Evolutionary conservation across 192 early-diverging fungal species (phyloP), one percentile per base, ranked within the genome.

Genomic region (Coemansia erecta): DNA sequence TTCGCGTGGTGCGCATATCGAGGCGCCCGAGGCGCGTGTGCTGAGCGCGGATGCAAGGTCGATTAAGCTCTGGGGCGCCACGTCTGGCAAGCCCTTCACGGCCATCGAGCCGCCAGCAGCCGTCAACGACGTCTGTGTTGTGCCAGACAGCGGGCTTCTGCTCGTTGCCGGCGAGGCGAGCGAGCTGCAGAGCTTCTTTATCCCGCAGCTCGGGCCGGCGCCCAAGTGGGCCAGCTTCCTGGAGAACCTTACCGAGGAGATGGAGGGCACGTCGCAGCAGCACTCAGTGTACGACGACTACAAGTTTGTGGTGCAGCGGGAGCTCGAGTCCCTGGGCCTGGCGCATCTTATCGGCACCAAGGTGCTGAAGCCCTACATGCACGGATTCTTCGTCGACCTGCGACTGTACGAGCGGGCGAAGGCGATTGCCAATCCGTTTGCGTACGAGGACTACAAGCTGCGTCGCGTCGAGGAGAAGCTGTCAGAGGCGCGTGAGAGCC

Each of bases 341-440:
- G 89, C 95, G 52, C 92, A 97, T 61, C 82, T 96, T 18, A 81
- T 99, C 56, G 96, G 96, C 21, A 92, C 93, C 33, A 86, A 90
- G 60, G 86, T 95, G 9, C 85, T 97, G 63, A 94, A 92, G 64
- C 90, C 94, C 1, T 98, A 98, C 64, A 97, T 98, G 94, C 96
- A 98, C 73, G 96, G 96, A 52, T 98, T 93, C 88, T 98, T 98
- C 72, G 82, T 98, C 44, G 94, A 98, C 64, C 84, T 94, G 69
- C 86, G 94, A 31, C 74, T 98, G 48, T 97, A 98, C 63, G 92
- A 98, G 72, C 92, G 94, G 56, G 95, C 95, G 41, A 92, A 90
- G 81, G 83, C 90, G 2, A 96, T 98, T 66, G 90, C 93, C 28
- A 94, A 97, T 71, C 96, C 96, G 50, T 97, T 97, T 72, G 92